Conservation (phyloP, 768 basidiomycete species). For the Collybiopsis confluens region DNA sequence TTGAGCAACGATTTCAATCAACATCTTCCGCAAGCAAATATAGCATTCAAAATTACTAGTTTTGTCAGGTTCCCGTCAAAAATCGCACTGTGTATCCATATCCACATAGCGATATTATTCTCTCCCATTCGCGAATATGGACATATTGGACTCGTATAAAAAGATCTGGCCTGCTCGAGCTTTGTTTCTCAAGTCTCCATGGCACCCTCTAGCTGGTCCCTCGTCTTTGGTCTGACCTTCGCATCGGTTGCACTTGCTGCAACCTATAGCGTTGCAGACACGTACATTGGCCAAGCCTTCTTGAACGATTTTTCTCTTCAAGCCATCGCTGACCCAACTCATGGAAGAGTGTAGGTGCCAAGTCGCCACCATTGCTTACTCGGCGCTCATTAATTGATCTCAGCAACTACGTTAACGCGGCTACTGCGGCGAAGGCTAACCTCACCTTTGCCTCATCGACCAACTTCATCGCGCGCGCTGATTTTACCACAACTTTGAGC, state of each 20-base stretch:
- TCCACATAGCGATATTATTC: neutral
- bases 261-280: conserved; percentile 43
- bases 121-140: neutral
- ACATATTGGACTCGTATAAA: neutral
- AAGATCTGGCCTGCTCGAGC: neutral
- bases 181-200: neutral
- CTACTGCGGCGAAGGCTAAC: conserved; percentile 34
- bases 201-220: conserved; percentile 12
- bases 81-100: neutral
- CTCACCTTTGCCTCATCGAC: conserved; percentile 36
- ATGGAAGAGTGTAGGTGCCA: conserved; percentile 54
- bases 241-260: conserved; percentile 29
- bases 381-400: neutral
- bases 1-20: too few relatives aligned
- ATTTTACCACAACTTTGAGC: conserved; percentile 32
- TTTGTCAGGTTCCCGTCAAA: too few relatives aligned
- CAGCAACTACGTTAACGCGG: conserved; percentile 39
- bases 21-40: too few relatives aligned
- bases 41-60: too few relatives aligned
- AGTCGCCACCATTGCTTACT: neutral
- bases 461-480: conserved; percentile 36
- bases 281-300: conserved; percentile 42
- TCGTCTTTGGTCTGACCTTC: conserved; percentile 12
- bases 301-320: conserved; percentile 46
- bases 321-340: conserved; percentile 55